Evolutionary conservation across 2,329 filamentous ascomycete genomes (phyloP).

Genomic region (Catunica adiposa): DNA sequence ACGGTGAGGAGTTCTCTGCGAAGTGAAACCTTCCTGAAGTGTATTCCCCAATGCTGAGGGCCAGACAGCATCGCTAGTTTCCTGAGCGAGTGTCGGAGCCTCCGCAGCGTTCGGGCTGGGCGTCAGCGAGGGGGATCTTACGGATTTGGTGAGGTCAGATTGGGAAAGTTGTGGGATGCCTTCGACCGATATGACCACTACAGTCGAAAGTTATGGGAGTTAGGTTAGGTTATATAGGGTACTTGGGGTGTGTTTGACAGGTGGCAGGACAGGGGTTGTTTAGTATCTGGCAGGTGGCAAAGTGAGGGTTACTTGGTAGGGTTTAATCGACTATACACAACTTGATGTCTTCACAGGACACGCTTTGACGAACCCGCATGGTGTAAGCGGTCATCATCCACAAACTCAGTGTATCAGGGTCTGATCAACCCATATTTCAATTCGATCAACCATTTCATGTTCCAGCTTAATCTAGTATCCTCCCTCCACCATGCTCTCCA

Average conservation of each 20-base stretch:
- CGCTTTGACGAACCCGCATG: no score
- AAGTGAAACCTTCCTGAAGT: constrained; percentile 57
- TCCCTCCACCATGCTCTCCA: constrained; percentile 40
- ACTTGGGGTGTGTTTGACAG: neutral
- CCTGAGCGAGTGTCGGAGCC: constrained; percentile 46
- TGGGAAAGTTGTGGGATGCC: constrained; percentile 35
- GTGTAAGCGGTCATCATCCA: neutral
- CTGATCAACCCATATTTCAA: neutral
- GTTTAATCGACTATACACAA: no score
- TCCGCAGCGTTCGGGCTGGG: constrained; percentile 54
- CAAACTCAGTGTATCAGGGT: neutral
- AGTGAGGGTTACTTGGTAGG: no score
- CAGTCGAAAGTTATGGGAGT: constrained; percentile 27
- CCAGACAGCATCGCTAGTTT: constrained; percentile 46
- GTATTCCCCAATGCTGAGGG: constrained; percentile 51
- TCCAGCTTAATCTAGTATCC: neutral
- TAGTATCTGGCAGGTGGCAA: neutral
- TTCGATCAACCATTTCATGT: neutral
- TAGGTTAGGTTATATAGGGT: neutral
- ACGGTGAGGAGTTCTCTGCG: constrained; percentile 56
- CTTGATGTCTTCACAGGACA: no score
- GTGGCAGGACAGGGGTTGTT: neutral
- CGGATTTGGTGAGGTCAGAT: constrained; percentile 35
- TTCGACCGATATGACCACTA: constrained; percentile 45
- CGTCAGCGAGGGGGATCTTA: constrained; percentile 39